Evolutionary conservation across 164 flowering plant species (phyloP).

Genomic region (Berberis vulgaris): DNA sequence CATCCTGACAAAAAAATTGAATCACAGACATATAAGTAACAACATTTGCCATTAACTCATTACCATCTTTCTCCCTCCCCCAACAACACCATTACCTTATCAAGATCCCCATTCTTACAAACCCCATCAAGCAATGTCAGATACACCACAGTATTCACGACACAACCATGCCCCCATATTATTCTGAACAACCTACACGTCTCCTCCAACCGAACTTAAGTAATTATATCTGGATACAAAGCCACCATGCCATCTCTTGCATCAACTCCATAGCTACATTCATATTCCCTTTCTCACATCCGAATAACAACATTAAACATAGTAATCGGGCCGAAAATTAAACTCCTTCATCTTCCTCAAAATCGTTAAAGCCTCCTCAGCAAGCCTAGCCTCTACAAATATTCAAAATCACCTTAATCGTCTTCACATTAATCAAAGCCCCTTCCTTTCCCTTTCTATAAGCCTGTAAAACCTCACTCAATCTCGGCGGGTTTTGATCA

Average conservation of each 20-base stretch:
- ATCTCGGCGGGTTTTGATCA: constrained; percentile 29
- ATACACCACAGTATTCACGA: constrained; percentile 48
- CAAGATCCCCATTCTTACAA: constrained; percentile 31
- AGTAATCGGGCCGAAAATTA: background rate
- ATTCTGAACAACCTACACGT: constrained; percentile 40
- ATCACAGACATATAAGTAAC: constrained; percentile 49
- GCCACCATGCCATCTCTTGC: constrained; percentile 59
- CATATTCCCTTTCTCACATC: constrained; percentile 1
- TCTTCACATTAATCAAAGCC: constrained; percentile 27
- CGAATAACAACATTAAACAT: background rate
- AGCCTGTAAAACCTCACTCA: constrained; percentile 40
- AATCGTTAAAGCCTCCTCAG: background rate
- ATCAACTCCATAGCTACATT: constrained; percentile 18
- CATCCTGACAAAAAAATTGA: constrained; percentile 49
- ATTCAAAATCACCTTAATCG: background rate
- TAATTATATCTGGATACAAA: constrained; percentile 59
- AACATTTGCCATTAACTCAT: constrained; percentile 22
- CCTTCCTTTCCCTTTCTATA: constrained; percentile 32
- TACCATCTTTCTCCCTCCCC: constrained; percentile 60
- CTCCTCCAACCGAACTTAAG: constrained; percentile 44
- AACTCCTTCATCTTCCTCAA: background rate
- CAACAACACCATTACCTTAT: constrained; percentile 59
- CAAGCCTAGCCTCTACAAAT: background rate
- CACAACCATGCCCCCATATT: constrained; percentile 56
- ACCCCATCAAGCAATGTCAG: constrained; percentile 35